A percentile compares a stretch with the other conserved stretches of the same genome.
These are phyloP conservation scores for Porcisia hertigi DNA, from an alignment of 208 protist genomes.

Conservation along the genomic window DNA sequence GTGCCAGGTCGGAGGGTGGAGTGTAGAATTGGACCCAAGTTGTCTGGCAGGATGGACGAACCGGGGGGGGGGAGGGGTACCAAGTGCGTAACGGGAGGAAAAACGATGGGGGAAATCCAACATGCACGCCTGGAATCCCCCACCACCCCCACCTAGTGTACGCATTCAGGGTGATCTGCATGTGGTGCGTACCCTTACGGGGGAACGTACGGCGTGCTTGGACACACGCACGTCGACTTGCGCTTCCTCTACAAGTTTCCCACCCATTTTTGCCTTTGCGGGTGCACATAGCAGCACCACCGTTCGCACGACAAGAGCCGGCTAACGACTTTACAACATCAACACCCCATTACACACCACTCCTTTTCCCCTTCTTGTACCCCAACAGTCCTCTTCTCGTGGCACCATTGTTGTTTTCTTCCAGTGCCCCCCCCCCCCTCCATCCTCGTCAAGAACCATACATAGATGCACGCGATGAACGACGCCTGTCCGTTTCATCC, in stretches of 20 bases:
- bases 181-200: not conserved
- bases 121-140: not conserved
- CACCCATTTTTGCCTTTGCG: not conserved
- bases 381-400: not conserved
- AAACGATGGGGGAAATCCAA: not conserved
- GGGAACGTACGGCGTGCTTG: too few species aligned
- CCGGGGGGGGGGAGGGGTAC: too few species aligned
- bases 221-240: not conserved
- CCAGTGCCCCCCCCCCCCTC: not conserved
- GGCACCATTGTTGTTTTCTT: not conserved
- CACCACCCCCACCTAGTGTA: too few species aligned
- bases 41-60: too few species aligned
- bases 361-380: not conserved
- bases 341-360: not conserved
- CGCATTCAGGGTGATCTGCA: not conserved
- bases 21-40: too few species aligned
- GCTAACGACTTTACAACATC: not conserved
- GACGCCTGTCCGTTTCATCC: constrained; percentile 24
- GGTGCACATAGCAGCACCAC: not conserved
- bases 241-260: too few species aligned
- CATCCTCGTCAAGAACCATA: not conserved
- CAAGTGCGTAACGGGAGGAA: too few species aligned
- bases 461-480: constrained; percentile 7
- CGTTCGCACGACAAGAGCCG: not conserved
- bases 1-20: too few species aligned